Evolutionary conservation across 805 yeast genomes (phyloP), one percentile per base, ranked within the genome.

Genomic region (Suhomyces vadensis): DNA sequence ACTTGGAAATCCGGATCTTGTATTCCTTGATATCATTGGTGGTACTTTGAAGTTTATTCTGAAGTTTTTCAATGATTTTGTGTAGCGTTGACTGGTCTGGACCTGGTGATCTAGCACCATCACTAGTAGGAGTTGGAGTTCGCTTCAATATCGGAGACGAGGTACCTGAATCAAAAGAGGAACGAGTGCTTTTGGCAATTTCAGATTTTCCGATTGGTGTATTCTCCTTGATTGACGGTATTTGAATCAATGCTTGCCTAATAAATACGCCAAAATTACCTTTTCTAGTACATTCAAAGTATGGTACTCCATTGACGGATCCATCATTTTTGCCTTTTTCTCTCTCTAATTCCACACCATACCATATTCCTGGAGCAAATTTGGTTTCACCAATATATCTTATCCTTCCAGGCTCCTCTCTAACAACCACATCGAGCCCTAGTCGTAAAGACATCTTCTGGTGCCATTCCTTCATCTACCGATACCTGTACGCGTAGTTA

Each of bases 311-410:
- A 14, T 67, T 58, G 0, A 79, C 71, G 0, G 74, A 56, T 1
- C 83, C 83, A 46, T 78, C 64, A 42, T 79, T 79, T 50, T 72
- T 74, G 1, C 83, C 83, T 1, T 27, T 46, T 0, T 71, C 61
- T 1, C 44, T 43, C 9, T 65, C 68, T 17, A 79, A 55, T 39
- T 75, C 78, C 2, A 78, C 54, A 1, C 83, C 83, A 3, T 74
- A 58, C 83, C 83, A 78, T 1, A 45, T 41, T 0, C 88, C 89
- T 0, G 73, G 63, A 2, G 86, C 81, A 65, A 84, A 84, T 37
- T 75, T 50, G 0, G 87, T 79, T 10, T 52, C 42, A 0, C 89
- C 89, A 1, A 74, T 46, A 54, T 60, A 83, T 40, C 74, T 61
- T 1, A 83, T 74, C 0, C 58, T 51, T 0, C 87, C 88, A 0